Evolutionary conservation across 2,329 filamentous ascomycete genomes (phyloP).

Genomic region (Fusarium fujikuroi): DNA sequence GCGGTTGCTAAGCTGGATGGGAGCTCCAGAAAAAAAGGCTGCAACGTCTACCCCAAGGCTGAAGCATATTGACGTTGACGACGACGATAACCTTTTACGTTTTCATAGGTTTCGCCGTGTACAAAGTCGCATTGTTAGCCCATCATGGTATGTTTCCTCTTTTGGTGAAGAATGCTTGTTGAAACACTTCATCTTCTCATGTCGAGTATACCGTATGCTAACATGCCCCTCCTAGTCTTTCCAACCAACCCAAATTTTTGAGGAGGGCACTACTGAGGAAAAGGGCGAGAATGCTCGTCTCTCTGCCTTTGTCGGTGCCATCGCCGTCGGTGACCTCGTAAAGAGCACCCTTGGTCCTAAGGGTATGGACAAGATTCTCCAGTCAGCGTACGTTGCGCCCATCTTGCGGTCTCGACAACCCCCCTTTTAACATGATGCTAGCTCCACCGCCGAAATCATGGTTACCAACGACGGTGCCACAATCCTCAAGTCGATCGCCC

Average conservation of each 20-base stretch:
- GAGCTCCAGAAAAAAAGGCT: constrained; percentile 47
- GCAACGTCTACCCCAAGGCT: constrained; percentile 45
- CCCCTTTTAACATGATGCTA: constrained; percentile 51
- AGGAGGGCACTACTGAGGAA: constrained; percentile 95
- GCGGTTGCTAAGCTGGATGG: constrained; percentile 42
- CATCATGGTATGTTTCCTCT: constrained; percentile 40
- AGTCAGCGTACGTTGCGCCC: constrained; percentile 79
- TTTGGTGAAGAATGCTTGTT: neutral
- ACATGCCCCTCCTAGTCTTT: constrained; percentile 61
- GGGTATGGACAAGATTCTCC: constrained; percentile 98
- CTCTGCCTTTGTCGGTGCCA: constrained; percentile 97
- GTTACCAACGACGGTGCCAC: constrained; percentile 99
- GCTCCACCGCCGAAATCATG: constrained; percentile 95
- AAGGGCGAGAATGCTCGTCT: constrained; percentile 99
- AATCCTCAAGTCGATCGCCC: constrained; percentile 96
- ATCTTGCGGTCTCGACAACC: constrained; percentile 20
- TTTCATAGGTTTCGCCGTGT: constrained; percentile 41
- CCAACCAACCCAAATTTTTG: constrained; percentile 97
- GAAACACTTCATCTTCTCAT: neutral
- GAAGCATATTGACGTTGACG: constrained; percentile 43
- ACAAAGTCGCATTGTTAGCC: constrained; percentile 33
- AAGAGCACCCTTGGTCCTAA: constrained; percentile 98
- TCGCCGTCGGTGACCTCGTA: constrained; percentile 95
- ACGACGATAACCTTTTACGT: constrained; percentile 39
- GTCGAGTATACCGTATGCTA: constrained; percentile 24